Base-by-base conservation (phyloP, 768 basidiomycete genomes). In the Suillus discolor region DNA sequence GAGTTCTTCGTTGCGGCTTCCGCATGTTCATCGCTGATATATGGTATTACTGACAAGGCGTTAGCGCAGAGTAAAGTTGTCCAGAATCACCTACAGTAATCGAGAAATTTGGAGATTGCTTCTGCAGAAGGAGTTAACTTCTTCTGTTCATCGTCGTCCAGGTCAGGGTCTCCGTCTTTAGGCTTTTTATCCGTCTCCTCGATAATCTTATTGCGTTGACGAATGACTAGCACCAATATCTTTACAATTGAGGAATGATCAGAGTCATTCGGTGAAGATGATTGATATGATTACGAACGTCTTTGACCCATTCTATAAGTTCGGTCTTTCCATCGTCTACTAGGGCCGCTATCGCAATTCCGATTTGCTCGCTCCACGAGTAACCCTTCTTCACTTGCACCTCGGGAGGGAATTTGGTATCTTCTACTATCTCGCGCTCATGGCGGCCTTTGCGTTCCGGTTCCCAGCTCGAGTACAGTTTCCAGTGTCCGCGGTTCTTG, bases 301-400 rank as follows among this genome's bases (percentile, higher is more conserved):
- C 86, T 71, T 89, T 89, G 57, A 89, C 84, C 92, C 94, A 96
- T 64, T 89, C 85, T 34, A 97, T 84, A 47, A 94, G 80, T 38
- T 83, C 82, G 63, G 79, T 77, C 70, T 90, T 82, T 11, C 84
- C 89, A 18, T 83, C 83, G 59, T 94, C 90, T 11, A 89, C 80
- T 15, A 98, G 83, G 55, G 86, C 84, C 47, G 87, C 87, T 66
- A 97, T 85, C 4, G 89, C 89, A 69, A 98, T 93, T 3, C 92
- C 96, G 57, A 99, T 81, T 75, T 98, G 89, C 72, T 98, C 90
- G 70, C 89, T 94, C 89, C 90, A 92, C 18, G 91, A 87, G 77
- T 93, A 90, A 7, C 93, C 94, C 71, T 93, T 93, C 82, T 92
- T 92, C 67, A 97, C 87, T 66, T 86, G 82, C 36, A 97, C 85